Evolutionary conservation across 2,329 filamentous ascomycete genomes (phyloP), one percentile per base, ranked within the genome.

Genomic region (Myriosclerotinia duriaeana): DNA sequence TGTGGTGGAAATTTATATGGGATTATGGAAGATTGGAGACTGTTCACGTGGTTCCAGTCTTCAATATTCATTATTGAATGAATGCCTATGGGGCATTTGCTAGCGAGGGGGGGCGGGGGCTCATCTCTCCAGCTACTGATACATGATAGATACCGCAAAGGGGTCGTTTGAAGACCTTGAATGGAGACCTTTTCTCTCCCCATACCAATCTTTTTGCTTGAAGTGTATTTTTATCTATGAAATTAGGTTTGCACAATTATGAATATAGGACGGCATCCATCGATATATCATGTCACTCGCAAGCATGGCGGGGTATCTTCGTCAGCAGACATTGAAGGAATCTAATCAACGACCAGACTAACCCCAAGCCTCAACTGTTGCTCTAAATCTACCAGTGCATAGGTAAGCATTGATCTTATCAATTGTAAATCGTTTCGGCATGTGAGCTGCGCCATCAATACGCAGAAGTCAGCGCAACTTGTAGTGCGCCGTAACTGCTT

Each of bases 1-100:
- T n/a, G 53, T 42, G n/a, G 26, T 14, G 15, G 74, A 40, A 17
- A 9, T 46, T 22, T 17, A 53, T 54, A 34, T 34, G 62, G 12
- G 17, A 40, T 22, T 34, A 17, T 12, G 17, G 42, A 15, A n/a
- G 30, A 42, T 61, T 50, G 11, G 34, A 50, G 34, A 40, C 30
- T 40, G 50, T 14, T 48, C 56, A 22, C 20, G 8, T 60, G 56
- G 12, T 6, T 48, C 36, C 30, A 4, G 7, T 17, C 22, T 58
- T 20, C 17, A 26, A 11, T 26, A 30, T 36, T 50, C 26, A 60
- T 48, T 17, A 48, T 60, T 22, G 9, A 61, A 36, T 60, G 46
- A 14, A 26, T 61, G 15, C 1, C 34, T 34, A 40, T 50, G 44
- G 36, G 30, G 44, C 5, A 61, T 26, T n/a, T 38, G 44, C 58